Percentiles rank a stretch among this genome's conserved stretches.
These are phyloP conservation scores for Physcomitrellopsis africana DNA, from an alignment of 225 moss, liverwort and hornwort genomes.

Conservation along the genomic window DNA sequence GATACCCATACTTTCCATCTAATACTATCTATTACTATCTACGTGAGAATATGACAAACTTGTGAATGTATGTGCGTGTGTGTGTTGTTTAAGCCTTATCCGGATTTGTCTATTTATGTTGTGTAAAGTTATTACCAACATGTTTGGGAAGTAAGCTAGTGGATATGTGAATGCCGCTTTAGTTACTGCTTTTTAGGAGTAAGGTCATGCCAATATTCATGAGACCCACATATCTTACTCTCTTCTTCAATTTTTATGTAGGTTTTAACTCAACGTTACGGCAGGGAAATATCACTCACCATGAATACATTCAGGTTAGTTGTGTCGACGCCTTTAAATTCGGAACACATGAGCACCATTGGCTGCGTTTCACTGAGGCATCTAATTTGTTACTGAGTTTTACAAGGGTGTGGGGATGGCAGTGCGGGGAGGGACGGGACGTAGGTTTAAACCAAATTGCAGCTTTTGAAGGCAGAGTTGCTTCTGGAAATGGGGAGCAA, in stretches of 20 bases:
- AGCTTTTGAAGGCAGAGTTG: constrained; percentile 62
- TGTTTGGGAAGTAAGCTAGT: not conserved
- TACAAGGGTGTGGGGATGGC: constrained; percentile 33
- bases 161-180: not conserved
- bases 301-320: constrained; percentile 71
- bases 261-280: constrained; percentile 70
- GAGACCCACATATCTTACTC: not conserved
- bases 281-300: constrained; percentile 66
- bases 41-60: not conserved
- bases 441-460: constrained; percentile 80
- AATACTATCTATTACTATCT: constrained; percentile 1
- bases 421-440: constrained; percentile 76
- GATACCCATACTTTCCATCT: constrained; percentile 8
- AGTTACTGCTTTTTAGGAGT: not conserved
- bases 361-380: not conserved
- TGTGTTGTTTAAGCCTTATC: not conserved
- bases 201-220: not conserved
- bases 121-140: not conserved
- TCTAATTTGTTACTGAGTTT: constrained; percentile 19
- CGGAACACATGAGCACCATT: not conserved
- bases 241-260: constrained; percentile 28
- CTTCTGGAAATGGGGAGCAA: constrained; percentile 92
- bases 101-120: not conserved
- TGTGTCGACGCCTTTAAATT: constrained; percentile 9
- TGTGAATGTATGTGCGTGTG: not conserved